Evolutionary conservation across 495 filamentous ascomycete species (phyloP).

Genomic region (Coniosporium apollinis): DNA sequence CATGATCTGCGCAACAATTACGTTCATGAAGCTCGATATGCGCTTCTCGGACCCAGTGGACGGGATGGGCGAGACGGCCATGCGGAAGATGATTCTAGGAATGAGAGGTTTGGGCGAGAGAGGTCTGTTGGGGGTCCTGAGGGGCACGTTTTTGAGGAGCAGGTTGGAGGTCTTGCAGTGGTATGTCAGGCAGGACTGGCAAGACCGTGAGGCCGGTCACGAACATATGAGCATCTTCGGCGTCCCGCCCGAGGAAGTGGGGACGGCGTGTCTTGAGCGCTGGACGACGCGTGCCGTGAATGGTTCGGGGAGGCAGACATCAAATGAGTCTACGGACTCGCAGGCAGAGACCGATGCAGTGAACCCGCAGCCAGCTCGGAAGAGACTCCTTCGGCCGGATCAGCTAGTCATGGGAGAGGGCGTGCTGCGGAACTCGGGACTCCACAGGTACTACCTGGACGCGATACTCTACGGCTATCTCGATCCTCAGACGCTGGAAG

Average conservation of each 20-base stretch:
- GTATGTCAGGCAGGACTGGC: conserved; percentile 25
- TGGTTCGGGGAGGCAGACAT: background rate
- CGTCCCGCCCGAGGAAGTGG: conserved; percentile 32
- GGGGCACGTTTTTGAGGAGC: conserved; percentile 22
- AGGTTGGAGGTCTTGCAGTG: conserved; percentile 28
- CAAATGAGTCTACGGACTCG: background rate
- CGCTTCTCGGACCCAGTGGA: conserved; percentile 34
- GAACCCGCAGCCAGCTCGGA: conserved; percentile 29
- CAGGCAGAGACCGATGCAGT: conserved; percentile 3
- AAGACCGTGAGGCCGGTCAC: background rate
- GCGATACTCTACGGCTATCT: conserved; percentile 42
- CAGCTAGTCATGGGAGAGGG: conserved; percentile 37
- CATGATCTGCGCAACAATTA: conserved; percentile 34
- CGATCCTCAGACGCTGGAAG: conserved; percentile 25
- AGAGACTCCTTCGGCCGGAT: conserved; percentile 33
- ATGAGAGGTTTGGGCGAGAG: conserved; percentile 34
- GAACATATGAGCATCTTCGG: conserved; percentile 23
- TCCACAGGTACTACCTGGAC: conserved; percentile 26
- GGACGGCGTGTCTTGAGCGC: conserved; percentile 15
- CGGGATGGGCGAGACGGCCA: conserved; percentile 20
- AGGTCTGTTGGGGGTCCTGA: conserved; percentile 35
- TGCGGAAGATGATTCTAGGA: conserved; percentile 40
- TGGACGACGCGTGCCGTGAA: background rate
- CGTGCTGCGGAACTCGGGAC: conserved; percentile 26
- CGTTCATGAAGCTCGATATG: conserved; percentile 47